These are phyloP conservation scores for Neocatenulostroma microsporum DNA, from an alignment of 2,329 filamentous ascomycete species.

Conservation along the genomic window DNA sequence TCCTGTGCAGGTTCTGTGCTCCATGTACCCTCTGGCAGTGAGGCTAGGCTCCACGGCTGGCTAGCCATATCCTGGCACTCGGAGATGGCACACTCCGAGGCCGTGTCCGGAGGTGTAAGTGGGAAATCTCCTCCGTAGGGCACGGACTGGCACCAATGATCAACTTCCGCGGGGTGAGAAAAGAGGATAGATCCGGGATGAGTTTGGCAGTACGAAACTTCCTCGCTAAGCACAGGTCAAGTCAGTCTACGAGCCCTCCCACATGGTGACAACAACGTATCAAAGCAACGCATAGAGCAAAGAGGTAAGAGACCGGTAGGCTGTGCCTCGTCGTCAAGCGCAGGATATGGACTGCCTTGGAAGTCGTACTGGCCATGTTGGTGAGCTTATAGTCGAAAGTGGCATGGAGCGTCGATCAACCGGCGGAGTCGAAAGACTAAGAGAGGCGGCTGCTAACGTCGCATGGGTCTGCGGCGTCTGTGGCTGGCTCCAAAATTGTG, in stretches of 20 bases:
- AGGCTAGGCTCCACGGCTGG: slow-evolving; percentile 20
- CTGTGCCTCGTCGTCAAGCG: too few species aligned
- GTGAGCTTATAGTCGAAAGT: too few species aligned
- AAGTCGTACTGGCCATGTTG: too few species aligned
- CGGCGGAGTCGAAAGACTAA: too few species aligned
- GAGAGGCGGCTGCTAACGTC: too few species aligned
- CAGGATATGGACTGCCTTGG: too few species aligned
- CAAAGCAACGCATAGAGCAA: slow-evolving; percentile 3
- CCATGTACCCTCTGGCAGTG: slow-evolving; percentile 23
- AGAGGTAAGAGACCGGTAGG: slow-evolving; percentile 4
- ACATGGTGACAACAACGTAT: slow-evolving; percentile 6
- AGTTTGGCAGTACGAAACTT: slow-evolving; percentile 18
- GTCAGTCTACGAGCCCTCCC: slow-evolving; percentile 18
- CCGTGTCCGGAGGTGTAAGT: slow-evolving; percentile 25
- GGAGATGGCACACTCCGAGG: slow-evolving; percentile 22
- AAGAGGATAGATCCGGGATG: slow-evolving; percentile 24
- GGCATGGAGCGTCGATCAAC: too few species aligned
- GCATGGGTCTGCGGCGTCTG: too few species aligned
- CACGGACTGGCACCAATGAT: slow-evolving; percentile 25
- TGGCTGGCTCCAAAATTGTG: too few species aligned
- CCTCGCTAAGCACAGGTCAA: slow-evolving; percentile 20
- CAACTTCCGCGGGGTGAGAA: slow-evolving; percentile 24
- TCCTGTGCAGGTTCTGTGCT: slow-evolving; percentile 17
- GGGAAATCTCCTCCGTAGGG: slow-evolving; percentile 18
- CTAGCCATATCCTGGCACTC: slow-evolving; percentile 24